These are phyloP conservation scores for Croton laevigatus DNA, from an alignment of 441 rosid genomes.

Conservation along the genomic window DNA sequence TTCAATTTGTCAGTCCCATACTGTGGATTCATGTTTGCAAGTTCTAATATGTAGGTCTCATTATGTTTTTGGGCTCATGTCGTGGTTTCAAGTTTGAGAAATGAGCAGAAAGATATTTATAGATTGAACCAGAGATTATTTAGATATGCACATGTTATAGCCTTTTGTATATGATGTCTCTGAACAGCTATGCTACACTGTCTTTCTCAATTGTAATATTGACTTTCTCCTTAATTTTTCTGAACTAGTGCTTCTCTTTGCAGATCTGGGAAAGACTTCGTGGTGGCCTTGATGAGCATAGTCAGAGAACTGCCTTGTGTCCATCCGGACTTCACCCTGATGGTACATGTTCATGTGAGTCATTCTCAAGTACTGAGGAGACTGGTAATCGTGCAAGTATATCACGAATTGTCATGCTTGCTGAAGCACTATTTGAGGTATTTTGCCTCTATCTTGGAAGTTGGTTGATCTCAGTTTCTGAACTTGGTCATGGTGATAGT, in stretches of 20 bases:
- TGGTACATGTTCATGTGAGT: constrained; percentile 64
- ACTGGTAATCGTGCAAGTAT: constrained; percentile 53
- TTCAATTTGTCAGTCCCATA: too few species aligned
- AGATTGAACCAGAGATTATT: too few species aligned
- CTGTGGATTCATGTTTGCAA: too few species aligned
- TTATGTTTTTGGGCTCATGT: too few species aligned
- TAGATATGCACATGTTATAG: too few species aligned
- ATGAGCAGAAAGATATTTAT: too few species aligned
- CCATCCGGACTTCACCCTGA: constrained; percentile 64
- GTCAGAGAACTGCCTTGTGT: constrained; percentile 37
- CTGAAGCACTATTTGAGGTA: constrained; percentile 82
- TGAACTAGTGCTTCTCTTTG: constrained; percentile 11
- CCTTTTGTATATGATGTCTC: too few species aligned
- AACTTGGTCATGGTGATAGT: neutral
- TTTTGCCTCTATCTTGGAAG: constrained; percentile 14
- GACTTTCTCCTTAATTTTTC: neutral
- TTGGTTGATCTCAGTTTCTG: neutral
- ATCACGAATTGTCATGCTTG: constrained; percentile 74
- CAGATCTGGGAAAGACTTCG: constrained; percentile 70
- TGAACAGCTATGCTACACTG: neutral
- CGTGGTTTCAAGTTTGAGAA: too few species aligned
- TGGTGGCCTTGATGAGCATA: constrained; percentile 41
- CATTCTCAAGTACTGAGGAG: constrained; percentile 39
- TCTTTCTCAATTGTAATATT: neutral
- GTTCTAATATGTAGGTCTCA: too few species aligned